Evolutionary conservation across 805 yeast species (phyloP), one percentile per base, ranked within the genome.

Genomic region (Kodamaea restingae): DNA sequence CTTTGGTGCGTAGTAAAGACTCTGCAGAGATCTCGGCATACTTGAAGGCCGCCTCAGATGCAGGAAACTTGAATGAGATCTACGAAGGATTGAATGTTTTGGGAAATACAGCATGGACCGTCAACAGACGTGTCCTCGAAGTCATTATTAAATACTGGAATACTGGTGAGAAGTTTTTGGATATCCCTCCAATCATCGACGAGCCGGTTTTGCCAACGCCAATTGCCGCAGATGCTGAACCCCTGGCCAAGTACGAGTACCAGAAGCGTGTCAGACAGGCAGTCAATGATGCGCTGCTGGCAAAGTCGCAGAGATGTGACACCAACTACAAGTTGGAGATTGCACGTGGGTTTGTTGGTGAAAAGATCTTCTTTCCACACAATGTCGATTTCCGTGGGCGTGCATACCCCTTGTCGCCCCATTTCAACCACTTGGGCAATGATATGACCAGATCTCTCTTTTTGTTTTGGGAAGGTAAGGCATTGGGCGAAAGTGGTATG

Each of bases 51-150:
- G 96, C 96, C 2, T 77, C 88, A 7, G 80, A 78, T 20, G 71
- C 81, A 18, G 77, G 80, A 7, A 77, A 76, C 35, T 63, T 93
- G 43, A 78, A 77, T 29, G 62, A 70, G 10, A 84, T 93, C 11
- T 84, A 81, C 52, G 74, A 77, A 36, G 98, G 97, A 3, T 69
- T 90, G 43, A 88, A 88, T 55, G 91, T 84, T 10, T 63, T 91
- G 40, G 98, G 98, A 6, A 65, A 71, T 28, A 85, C 98, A 2
- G 74, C 96, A 0, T 93, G 98, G 98, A 84, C 97, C 1, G 81
- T 93, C 24, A 93, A 93, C 58, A 75, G 78, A 38, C 69, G 66
- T 17, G 67, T 93, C 4, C 80, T 87, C 46, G 72, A 79, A 24
- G 71, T 85, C 3, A 73, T 93, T 50, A 75, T 86, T 3, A 67